Evolutionary conservation across 768 basidiomycete species (phyloP).

Genomic region (Neoboletus subvelutipes): DNA sequence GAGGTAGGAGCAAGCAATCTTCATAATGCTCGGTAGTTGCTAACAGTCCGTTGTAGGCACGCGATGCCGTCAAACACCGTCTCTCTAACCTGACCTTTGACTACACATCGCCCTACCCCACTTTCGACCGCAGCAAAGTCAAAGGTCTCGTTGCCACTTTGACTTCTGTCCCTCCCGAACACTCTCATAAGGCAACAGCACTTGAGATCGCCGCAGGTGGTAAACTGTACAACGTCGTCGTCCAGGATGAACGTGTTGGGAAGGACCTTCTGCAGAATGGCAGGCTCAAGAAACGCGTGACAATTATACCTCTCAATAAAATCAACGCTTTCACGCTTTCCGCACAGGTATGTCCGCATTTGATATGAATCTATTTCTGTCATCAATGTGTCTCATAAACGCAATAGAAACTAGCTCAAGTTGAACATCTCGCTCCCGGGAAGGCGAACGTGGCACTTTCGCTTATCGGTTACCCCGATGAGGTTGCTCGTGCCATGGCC

Average conservation of each 20-base stretch:
- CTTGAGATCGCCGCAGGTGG: slow-evolving; percentile 91
- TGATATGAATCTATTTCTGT: neutral
- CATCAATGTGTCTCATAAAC: neutral
- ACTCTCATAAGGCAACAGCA: slow-evolving; percentile 82
- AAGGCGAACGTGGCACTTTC: slow-evolving; percentile 88
- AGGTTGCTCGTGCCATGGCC: slow-evolving; percentile 84
- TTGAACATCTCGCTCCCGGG: slow-evolving; percentile 68
- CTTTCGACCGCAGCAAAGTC: slow-evolving; percentile 83
- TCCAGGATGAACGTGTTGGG: slow-evolving; percentile 87
- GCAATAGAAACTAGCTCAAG: slow-evolving; percentile 71
- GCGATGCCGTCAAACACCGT: slow-evolving; percentile 64
- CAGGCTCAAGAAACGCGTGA: slow-evolving; percentile 81
- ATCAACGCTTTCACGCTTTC: slow-evolving; percentile 64
- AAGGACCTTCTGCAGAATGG: slow-evolving; percentile 80
- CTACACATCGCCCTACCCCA: slow-evolving; percentile 71
- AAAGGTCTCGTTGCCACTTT: slow-evolving; percentile 91
- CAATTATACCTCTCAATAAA: slow-evolving; percentile 92
- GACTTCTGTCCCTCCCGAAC: slow-evolving; percentile 66
- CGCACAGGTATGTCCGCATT: slow-evolving; percentile 42
- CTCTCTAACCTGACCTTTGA: slow-evolving; percentile 79
- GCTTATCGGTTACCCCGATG: slow-evolving; percentile 76
- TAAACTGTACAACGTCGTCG: slow-evolving; percentile 90
- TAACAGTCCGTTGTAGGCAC: slow-evolving; percentile 45
- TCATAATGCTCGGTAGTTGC: neutral
- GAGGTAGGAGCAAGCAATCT: slow-evolving; percentile 49